Evolutionary conservation across 345 rosid genomes (phyloP).

Genomic region (Linum usitatissimum): DNA sequence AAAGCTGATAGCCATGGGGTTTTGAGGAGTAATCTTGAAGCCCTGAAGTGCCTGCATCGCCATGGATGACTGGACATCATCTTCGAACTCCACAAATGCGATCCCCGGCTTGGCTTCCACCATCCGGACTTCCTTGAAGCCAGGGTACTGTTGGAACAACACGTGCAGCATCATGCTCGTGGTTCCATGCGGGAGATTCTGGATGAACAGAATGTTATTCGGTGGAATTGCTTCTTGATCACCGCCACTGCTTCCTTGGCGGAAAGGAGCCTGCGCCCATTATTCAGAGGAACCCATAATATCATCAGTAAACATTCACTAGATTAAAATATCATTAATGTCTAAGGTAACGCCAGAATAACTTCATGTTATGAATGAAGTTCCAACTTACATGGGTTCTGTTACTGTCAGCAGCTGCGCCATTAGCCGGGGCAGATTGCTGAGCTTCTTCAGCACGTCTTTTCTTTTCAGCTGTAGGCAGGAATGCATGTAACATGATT

Average conservation of each 20-base stretch:
- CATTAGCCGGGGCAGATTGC: constrained; percentile 48
- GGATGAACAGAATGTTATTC: constrained; percentile 72
- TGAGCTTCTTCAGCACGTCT: constrained; percentile 61
- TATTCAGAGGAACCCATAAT: background rate
- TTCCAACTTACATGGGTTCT: constrained; percentile 50
- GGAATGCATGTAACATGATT: constrained; percentile 8
- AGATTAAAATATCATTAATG: background rate
- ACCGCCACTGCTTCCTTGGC: constrained; percentile 28
- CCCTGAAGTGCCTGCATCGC: constrained; percentile 90
- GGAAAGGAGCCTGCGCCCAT: constrained; percentile 41
- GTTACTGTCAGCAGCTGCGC: constrained; percentile 35
- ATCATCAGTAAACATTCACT: background rate
- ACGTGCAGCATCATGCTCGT: constrained; percentile 73
- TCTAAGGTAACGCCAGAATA: background rate
- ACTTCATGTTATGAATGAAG: background rate
- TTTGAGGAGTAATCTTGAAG: constrained; percentile 76
- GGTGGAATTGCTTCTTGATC: constrained; percentile 58
- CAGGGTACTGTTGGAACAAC: constrained; percentile 74
- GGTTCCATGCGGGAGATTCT: constrained; percentile 84
- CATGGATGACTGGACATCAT: constrained; percentile 68
- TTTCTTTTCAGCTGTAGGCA: constrained; percentile 64
- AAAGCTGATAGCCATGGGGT: constrained; percentile 73
- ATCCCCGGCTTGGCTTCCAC: constrained; percentile 87
- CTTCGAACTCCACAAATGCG: constrained; percentile 85
- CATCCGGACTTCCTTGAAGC: constrained; percentile 92